phyloP scores from a whole-genome alignment of 768 basidiomycete species.

The Daedalea quercina region DNA sequence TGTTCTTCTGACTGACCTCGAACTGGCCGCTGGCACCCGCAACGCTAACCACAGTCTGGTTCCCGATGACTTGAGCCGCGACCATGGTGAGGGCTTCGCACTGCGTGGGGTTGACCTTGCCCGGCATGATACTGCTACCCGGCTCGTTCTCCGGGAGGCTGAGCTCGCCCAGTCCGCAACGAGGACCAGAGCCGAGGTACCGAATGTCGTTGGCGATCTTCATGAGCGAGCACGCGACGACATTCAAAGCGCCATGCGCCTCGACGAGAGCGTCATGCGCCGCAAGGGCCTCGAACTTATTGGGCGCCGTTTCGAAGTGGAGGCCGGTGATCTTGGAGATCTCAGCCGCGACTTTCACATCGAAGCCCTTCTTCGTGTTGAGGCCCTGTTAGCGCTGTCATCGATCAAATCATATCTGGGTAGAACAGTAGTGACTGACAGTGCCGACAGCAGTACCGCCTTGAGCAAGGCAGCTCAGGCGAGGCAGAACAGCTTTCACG shows the following conservation, averaged over 20 bases:
- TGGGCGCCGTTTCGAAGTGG: slow-evolving; percentile 92
- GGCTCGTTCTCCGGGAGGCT: slow-evolving; percentile 97
- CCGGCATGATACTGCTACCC: slow-evolving; percentile 99
- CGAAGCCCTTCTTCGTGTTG: slow-evolving; percentile 96
- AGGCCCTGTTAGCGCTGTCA: slow-evolving; percentile 54
- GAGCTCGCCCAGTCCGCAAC: slow-evolving; percentile 95
- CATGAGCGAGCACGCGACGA: slow-evolving; percentile 94
- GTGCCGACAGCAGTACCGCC: slow-evolving; percentile 99
- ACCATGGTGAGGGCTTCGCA: slow-evolving; percentile 99
- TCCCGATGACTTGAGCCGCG: slow-evolving; percentile 96
- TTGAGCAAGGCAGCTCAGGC: slow-evolving; percentile 86
- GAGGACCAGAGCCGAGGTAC: slow-evolving; percentile 94
- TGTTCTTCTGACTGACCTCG: slow-evolving; percentile 52
- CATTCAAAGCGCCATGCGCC: slow-evolving; percentile 94
- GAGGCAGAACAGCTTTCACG: slow-evolving; percentile 73
- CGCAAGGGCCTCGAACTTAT: slow-evolving; percentile 99
- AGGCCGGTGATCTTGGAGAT: slow-evolving; percentile 88
- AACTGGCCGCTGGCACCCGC: slow-evolving; percentile 96
- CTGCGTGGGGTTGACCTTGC: slow-evolving; percentile 99
- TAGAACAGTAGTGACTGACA: slow-evolving; percentile 38
- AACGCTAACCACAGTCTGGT: slow-evolving; percentile 87
- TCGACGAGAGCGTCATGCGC: slow-evolving; percentile 98
- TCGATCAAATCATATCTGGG: slow-evolving; percentile 1
- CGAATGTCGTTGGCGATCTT: slow-evolving; percentile 99
- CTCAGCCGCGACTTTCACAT: slow-evolving; percentile 88